A percentile compares a stretch with the other conserved stretches of the same genome.
Conservation (phyloP, 2,329 filamentous ascomycete species). For the Gnomoniopsis sp. region DNA sequence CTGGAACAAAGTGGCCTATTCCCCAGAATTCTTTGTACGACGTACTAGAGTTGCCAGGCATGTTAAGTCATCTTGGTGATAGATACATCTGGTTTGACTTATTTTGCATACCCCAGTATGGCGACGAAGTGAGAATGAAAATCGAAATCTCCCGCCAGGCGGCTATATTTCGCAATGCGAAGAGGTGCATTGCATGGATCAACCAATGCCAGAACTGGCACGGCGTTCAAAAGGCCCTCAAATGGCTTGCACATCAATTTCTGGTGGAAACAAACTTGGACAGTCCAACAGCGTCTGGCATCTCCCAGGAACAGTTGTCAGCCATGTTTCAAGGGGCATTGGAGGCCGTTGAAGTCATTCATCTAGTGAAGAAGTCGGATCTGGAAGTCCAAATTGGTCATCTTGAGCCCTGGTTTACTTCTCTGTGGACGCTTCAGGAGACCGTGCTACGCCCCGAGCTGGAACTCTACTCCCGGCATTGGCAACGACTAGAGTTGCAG, state of each 20-base stretch:
- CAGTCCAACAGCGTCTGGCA: background rate
- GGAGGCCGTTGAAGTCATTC: background rate
- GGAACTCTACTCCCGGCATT: background rate
- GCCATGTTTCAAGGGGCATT: background rate
- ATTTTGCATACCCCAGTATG: background rate
- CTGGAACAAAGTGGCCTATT: background rate
- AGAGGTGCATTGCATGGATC: background rate
- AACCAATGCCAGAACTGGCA: background rate
- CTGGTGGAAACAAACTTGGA: background rate
- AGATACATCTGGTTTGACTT: constrained; percentile 2
- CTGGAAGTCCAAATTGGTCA: background rate
- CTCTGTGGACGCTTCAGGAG: background rate
- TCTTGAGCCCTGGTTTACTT: background rate
- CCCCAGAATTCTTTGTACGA: background rate
- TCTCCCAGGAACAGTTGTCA: background rate
- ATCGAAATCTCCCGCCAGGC: constrained; percentile 1
- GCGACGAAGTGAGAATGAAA: background rate
- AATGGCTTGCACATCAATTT: background rate
- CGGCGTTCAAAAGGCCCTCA: background rate
- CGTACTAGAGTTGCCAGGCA: background rate
- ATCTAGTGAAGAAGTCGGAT: background rate
- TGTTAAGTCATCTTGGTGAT: background rate
- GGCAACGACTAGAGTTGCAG: background rate
- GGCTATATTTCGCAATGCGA: background rate
- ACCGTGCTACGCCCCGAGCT: background rate